These are phyloP conservation scores for Globisporangium spinosum DNA, from an alignment of 352 stramenopile species.

Conservation along the genomic window DNA sequence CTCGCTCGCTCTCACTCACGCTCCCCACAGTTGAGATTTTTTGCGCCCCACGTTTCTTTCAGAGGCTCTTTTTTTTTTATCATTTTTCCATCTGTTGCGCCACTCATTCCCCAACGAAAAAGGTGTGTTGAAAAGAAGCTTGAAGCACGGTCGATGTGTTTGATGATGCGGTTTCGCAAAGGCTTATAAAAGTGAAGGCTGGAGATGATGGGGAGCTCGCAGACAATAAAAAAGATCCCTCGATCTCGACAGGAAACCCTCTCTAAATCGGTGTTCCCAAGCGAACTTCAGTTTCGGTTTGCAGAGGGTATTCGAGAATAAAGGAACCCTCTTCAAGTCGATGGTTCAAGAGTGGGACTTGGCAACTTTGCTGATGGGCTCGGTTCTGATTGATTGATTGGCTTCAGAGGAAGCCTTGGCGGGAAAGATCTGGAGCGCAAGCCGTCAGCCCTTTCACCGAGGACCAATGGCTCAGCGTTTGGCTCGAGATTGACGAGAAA, in stretches of 20 bases:
- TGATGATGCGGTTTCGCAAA: background rate
- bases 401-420: background rate
- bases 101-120: conserved; percentile 12
- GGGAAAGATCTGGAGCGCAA: conserved; percentile 8
- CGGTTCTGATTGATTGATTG: conserved; percentile 1
- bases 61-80: background rate
- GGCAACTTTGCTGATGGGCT: background rate
- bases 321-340: background rate
- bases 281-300: background rate
- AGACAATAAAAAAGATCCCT: conserved; percentile 4
- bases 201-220: background rate
- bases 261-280: background rate
- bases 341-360: background rate
- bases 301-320: background rate
- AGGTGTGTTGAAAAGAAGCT: background rate
- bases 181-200: background rate
- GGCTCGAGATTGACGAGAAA: conserved; percentile 4
- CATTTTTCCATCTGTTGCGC: conserved; percentile 11
- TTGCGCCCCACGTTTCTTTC: conserved; percentile 16
- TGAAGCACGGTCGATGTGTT: background rate
- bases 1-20: background rate
- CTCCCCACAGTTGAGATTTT: conserved; percentile 18
- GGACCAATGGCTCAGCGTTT: background rate
- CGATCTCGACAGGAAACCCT: background rate
- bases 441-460: no score